phyloP scores from a whole-genome alignment of 192 early-diverging fungal genomes.

The Backusella sp. region DNA sequence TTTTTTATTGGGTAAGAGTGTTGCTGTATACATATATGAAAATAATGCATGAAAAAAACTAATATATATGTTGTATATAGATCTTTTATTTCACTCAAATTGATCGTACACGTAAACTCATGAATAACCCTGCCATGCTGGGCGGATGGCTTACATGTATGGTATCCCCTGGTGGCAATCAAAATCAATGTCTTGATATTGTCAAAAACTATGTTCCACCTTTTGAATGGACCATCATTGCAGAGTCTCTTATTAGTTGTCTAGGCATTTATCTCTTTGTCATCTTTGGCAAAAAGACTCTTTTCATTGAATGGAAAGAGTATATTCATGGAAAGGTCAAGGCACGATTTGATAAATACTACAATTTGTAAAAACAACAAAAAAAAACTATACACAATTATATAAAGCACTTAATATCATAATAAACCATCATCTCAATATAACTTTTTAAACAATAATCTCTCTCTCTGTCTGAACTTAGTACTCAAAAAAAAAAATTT shows the following conservation, averaged over 20 bases:
- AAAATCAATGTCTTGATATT: slow-evolving; percentile 33
- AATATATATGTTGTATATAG: neutral
- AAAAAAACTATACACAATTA: neutral
- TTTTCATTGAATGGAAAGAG: slow-evolving; percentile 44
- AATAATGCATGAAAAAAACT: neutral
- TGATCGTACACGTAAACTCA: slow-evolving; percentile 18
- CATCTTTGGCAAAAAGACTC: slow-evolving; percentile 42
- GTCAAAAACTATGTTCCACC: slow-evolving; percentile 38
- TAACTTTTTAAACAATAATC: too few species aligned
- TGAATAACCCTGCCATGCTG: slow-evolving; percentile 12
- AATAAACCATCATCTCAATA: neutral
- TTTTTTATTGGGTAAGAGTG: slow-evolving; percentile 48
- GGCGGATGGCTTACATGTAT: slow-evolving; percentile 39
- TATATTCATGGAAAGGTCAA: slow-evolving; percentile 17
- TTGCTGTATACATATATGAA: neutral
- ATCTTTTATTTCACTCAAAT: slow-evolving; percentile 44
- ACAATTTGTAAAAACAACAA: neutral
- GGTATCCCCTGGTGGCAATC: slow-evolving; percentile 9
- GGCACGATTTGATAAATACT: neutral
- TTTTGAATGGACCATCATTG: slow-evolving; percentile 40
- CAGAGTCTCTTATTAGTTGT: slow-evolving; percentile 41
- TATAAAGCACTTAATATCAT: neutral
- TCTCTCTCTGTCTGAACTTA: neutral
- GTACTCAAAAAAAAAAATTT: neutral
- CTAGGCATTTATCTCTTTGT: slow-evolving; percentile 43